phyloP scores from a whole-genome alignment of 305 asterid genomes.

The Ruellia speciosa region DNA sequence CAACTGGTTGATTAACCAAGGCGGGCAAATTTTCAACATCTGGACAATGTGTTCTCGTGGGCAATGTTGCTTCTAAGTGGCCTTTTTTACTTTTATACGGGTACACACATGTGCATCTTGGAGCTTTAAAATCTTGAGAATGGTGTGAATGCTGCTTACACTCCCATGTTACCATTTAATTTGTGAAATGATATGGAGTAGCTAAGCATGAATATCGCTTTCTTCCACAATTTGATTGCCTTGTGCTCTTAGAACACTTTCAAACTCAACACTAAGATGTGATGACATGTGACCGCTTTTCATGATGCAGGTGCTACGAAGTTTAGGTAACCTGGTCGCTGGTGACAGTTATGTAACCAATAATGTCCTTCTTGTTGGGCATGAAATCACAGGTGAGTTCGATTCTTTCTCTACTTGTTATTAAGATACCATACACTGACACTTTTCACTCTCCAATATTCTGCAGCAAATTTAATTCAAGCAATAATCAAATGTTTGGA shows the following conservation, averaged over 20 bases:
- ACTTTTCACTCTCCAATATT: constrained; percentile 18
- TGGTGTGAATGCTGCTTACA: constrained; percentile 5
- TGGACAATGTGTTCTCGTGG: constrained; percentile 7
- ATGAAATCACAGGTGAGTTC: constrained; percentile 62
- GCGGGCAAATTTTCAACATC: not conserved
- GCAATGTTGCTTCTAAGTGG: constrained; percentile 17
- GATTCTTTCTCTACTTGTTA: constrained; percentile 19
- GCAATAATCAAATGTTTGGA: constrained; percentile 70
- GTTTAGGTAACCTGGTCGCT: constrained; percentile 92
- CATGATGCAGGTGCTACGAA: constrained; percentile 56
- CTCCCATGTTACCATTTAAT: not conserved
- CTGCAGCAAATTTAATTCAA: constrained; percentile 53
- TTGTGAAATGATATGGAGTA: not conserved
- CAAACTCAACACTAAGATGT: not conserved
- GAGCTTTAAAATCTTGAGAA: constrained; percentile 3
- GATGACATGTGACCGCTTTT: not conserved
- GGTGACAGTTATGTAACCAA: constrained; percentile 55
- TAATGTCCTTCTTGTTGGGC: constrained; percentile 50
- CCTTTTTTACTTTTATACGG: not conserved
- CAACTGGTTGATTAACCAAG: not conserved
- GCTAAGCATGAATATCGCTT: not conserved
- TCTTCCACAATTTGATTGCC: not conserved
- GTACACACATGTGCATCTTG: too few species aligned
- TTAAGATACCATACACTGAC: constrained; percentile 11
- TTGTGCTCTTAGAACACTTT: not conserved